Evolutionary conservation across 768 basidiomycete species (phyloP), one percentile per base, ranked within the genome.

Genomic region (Lentinus tigrinus): DNA sequence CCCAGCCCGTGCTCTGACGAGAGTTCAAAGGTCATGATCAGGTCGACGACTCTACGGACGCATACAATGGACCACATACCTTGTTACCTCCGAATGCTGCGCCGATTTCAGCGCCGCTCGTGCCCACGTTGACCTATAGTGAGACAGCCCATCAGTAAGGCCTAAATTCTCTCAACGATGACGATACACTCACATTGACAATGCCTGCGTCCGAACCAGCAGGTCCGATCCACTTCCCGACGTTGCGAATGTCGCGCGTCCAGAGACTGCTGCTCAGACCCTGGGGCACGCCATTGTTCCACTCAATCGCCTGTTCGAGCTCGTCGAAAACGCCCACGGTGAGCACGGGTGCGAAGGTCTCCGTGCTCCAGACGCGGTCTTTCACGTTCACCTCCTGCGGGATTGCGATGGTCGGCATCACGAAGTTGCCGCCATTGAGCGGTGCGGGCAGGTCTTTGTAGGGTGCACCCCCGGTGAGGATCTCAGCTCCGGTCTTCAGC

Each of bases 81-180:
- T 95, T 95, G 79, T 95, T 95, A 54, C 92, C 96, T 58, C 95
- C 95, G 70, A 98, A 98, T 0, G 91, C 91, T 44, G 93, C 93
- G 38, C 87, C 86, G 44, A 89, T 88, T 70, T 89, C 87, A 8
- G 87, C 87, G 3, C 87, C 87, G 54, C 80, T 84, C 0, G 85
- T 86, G 14, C 81, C 83, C 19, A 82, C 84, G 64, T 89, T 90
- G 65, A 89, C 80, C 80, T 87, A 16, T 6, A n/a, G 27, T 28
- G 26, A 48, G 26, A 48, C 16, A 16, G 4, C 21, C 14, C 14
- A 1, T n/a, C 8, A 23, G 13, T 26, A 24, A 14, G 14, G 10
- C 3, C 23, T 16, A 40, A 14, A n/a, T 21, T 5, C n/a, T 36
- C 31, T 5, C 14, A 36, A 47, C 52, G 44, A 19, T 27, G 43